Base-by-base conservation (phyloP, 495 filamentous ascomycete genomes). In the Penicillium nucicola region DNA sequence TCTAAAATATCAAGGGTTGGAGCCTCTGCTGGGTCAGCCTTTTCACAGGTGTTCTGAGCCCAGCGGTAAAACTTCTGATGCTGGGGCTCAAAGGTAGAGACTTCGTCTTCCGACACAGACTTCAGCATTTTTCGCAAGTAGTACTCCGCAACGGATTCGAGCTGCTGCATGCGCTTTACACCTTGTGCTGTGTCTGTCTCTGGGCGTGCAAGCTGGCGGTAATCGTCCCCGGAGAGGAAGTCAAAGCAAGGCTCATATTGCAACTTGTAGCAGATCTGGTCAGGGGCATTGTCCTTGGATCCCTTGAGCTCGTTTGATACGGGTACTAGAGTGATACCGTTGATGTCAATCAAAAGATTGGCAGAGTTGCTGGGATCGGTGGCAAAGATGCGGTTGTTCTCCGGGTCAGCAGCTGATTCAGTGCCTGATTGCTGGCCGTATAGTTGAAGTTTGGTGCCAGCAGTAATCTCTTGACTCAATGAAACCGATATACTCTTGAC, bases 181-280 rank as follows among this genome's bases (percentile, higher is more conserved):
- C 56, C 59, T 6, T 36, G 47, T 0, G 33, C 48, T 45, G 33
- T 48, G 23, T 45, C 56, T 6, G 43, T 40, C 15, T 50, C 30
- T 4, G 47, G 40, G 9, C 59, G 59, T 9, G 55, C 39, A 11
- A 57, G 46, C 18, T 57, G 46, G 17, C 63, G 40, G 50, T 68
- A 49, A 33, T 54, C 40, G 31, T 65, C 40, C 10, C 42, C 36
- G 19, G 66, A 46, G 2, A 70, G 58, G 45, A 66, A 51, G 62
- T 69, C 66, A 39, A 52, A 64, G 50, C 76, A 70, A 0, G 68
- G 77, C 52, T 81, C 78, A 72, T 76, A 82, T 18, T 77, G 71
- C 14, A 79, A 44, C 55, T 78, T 81, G 50, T 76, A 82, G 39
- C 61, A 62, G 11, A 65, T 54, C 2, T 49, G 39, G 1, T 53